These are phyloP conservation scores for Nicotiana otophora DNA, from an alignment of 257 asterid species.

Conservation along the genomic window DNA sequence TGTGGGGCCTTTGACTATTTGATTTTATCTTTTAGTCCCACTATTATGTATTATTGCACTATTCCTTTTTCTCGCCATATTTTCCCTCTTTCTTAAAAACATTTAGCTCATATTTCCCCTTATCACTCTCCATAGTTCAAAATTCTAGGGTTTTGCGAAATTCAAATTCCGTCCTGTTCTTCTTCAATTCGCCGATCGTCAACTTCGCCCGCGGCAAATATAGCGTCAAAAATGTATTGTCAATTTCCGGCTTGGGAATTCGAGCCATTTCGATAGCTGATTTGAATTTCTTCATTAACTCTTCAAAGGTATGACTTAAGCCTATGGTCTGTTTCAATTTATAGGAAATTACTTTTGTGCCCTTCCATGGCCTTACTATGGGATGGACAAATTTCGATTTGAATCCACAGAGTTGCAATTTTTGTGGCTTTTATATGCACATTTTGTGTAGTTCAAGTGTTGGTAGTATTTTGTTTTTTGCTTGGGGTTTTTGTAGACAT, in stretches of 20 bases:
- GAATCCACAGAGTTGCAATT: not conserved
- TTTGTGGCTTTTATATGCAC: not conserved
- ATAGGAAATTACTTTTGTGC: not conserved
- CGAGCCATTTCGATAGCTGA: not conserved
- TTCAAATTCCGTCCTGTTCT: not conserved
- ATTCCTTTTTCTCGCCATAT: not conserved
- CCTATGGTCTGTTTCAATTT: not conserved
- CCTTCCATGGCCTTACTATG: not conserved
- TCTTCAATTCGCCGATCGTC: not conserved
- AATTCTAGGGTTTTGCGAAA: conserved; percentile 8
- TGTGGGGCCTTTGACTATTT: not conserved
- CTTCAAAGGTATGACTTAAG: not conserved
- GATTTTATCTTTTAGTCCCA: not conserved
- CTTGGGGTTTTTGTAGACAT: conserved; percentile 7
- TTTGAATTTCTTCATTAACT: not conserved
- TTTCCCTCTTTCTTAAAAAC: not conserved
- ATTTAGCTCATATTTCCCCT: not conserved
- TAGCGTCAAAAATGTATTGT: not conserved
- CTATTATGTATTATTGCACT: not conserved
- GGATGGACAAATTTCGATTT: not conserved
- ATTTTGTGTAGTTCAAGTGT: not conserved
- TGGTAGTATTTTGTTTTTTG: not conserved
- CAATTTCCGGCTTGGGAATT: not conserved
- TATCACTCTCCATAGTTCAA: not conserved
- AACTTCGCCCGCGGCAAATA: not conserved